These are phyloP conservation scores for Pythium rhizo-oryzae DNA, from an alignment of 352 stramenopile genomes.

Conservation along the genomic window DNA sequence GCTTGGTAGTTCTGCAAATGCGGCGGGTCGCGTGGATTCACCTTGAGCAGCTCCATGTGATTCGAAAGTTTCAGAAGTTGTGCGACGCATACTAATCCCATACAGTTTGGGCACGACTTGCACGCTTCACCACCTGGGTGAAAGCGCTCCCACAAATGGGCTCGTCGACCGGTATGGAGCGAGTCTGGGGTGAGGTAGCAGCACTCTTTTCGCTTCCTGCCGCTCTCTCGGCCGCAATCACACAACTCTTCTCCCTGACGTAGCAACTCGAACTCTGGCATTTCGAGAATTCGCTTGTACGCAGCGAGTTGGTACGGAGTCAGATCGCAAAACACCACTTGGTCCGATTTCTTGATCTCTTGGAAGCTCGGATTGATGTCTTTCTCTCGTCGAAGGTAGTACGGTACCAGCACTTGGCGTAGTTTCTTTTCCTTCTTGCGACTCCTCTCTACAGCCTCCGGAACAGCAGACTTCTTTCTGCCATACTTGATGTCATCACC, in stretches of 20 bases:
- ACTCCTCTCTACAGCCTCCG: constrained; percentile 59
- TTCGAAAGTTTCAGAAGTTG: constrained; percentile 82
- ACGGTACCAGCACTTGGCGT: constrained; percentile 55
- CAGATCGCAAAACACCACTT: constrained; percentile 84
- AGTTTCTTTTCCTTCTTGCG: constrained; percentile 74
- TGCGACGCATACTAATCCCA: constrained; percentile 70
- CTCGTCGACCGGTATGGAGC: constrained; percentile 16
- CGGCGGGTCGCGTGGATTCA: constrained; percentile 55
- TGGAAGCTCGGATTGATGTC: constrained; percentile 72
- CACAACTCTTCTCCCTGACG: constrained; percentile 61
- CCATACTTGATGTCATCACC: constrained; percentile 85
- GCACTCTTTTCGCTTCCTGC: constrained; percentile 57
- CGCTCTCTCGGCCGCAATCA: constrained; percentile 70
- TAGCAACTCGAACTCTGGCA: constrained; percentile 76
- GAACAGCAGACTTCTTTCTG: constrained; percentile 74
- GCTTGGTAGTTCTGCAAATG: constrained; percentile 60
- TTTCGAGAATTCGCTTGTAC: constrained; percentile 70
- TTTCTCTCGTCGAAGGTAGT: constrained; percentile 78
- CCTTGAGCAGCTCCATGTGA: constrained; percentile 80
- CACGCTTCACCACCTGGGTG: constrained; percentile 52
- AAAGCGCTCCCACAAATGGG: constrained; percentile 69
- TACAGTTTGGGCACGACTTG: constrained; percentile 68
- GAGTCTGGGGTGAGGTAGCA: constrained; percentile 55
- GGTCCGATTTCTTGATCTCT: constrained; percentile 72
- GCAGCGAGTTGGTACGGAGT: constrained; percentile 66